These are phyloP conservation scores for Cochlearia excelsa DNA, from an alignment of 345 rosid species.

Conservation along the genomic window DNA sequence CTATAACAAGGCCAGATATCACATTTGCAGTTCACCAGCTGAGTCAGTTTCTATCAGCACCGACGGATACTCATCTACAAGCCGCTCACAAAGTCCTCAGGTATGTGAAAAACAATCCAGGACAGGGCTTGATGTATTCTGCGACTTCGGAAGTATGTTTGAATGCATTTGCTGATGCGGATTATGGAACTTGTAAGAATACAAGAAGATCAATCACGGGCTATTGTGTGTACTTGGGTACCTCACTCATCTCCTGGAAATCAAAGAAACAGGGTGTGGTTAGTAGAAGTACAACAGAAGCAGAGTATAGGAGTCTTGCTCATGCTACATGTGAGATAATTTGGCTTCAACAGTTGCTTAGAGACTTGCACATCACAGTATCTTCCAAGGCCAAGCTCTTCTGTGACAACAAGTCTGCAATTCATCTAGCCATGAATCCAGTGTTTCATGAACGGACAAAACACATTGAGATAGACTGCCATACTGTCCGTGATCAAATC, in stretches of 20 bases:
- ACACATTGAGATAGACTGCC: background rate
- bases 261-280: background rate
- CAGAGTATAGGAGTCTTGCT: background rate
- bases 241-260: background rate
- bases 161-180: background rate
- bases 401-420: background rate
- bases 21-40: no score
- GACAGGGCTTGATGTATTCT: no score
- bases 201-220: background rate
- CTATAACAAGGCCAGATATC: no score
- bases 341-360: background rate
- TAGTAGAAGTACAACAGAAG: background rate
- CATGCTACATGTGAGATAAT: background rate
- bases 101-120: no score
- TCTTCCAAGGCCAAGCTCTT: background rate
- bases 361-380: background rate
- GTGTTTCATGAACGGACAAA: background rate
- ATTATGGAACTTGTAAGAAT: no score
- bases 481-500: background rate
- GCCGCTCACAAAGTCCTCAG: no score
- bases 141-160: no score
- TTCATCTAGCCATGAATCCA: background rate
- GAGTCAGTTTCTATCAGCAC: no score
- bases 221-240: background rate
- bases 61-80: no score